These are phyloP conservation scores for Tolypocladium cylindrosporum DNA, from an alignment of 2,329 filamentous ascomycete genomes.

Conservation along the genomic window DNA sequence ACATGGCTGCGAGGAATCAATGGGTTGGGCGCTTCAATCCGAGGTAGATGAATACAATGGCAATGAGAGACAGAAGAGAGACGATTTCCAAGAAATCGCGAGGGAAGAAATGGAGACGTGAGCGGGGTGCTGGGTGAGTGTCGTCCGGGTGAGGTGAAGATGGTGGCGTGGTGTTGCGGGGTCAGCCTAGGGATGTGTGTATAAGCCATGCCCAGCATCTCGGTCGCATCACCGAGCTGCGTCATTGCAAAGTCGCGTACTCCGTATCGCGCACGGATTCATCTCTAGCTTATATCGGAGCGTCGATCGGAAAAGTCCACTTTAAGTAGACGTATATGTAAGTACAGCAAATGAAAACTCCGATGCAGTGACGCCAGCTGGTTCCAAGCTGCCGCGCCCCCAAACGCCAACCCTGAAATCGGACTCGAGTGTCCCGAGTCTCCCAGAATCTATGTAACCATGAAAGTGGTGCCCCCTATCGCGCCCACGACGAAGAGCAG, in stretches of 20 bases:
- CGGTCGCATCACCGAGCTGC: not conserved
- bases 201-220: not conserved
- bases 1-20: conserved; percentile 23
- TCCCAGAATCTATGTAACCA: conserved; percentile 24
- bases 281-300: not conserved
- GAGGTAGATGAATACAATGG: not conserved
- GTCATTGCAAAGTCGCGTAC: not conserved
- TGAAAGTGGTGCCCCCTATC: conserved; percentile 38
- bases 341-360: not conserved
- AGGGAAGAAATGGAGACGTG: not conserved
- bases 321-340: not conserved
- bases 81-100: no score
- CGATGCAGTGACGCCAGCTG: not conserved
- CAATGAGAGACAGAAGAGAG: not conserved
- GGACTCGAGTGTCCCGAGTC: not conserved
- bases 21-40: no score
- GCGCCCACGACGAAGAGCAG: conserved; percentile 37
- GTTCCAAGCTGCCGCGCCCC: not conserved
- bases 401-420: not conserved
- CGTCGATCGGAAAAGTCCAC: not conserved
- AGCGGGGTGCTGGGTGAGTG: not conserved
- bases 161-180: not conserved
- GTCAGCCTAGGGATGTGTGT: not conserved
- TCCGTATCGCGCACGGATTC: not conserved
- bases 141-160: not conserved